phyloP scores from a whole-genome alignment of 768 basidiomycete species.

The Phylloporus sp. region DNA sequence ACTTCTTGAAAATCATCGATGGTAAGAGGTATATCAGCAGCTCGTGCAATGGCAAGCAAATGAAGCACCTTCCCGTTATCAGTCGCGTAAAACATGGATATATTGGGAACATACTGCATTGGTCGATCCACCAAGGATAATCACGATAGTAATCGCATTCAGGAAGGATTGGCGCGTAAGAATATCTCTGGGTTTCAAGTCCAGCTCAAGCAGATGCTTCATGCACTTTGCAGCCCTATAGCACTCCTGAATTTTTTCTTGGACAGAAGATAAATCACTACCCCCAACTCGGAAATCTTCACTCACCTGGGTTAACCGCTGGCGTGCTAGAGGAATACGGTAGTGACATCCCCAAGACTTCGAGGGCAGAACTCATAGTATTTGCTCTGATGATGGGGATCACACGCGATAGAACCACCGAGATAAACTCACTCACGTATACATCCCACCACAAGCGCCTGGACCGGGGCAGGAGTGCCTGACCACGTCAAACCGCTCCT shows the following conservation, averaged over 20 bases:
- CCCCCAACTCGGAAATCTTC: not conserved
- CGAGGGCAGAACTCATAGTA: slow-evolving; percentile 82
- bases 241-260: slow-evolving; percentile 82
- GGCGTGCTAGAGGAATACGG: slow-evolving; percentile 76
- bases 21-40: slow-evolving; percentile 65
- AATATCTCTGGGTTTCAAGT: slow-evolving; percentile 80
- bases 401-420: not conserved
- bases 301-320: slow-evolving; percentile 60
- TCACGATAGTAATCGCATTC: slow-evolving; percentile 79
- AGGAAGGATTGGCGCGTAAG: slow-evolving; percentile 67
- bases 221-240: slow-evolving; percentile 72
- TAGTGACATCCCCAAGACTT: slow-evolving; percentile 80
- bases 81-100: slow-evolving; percentile 1
- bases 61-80: slow-evolving; percentile 59
- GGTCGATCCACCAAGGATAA: slow-evolving; percentile 80
- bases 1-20: slow-evolving; percentile 87
- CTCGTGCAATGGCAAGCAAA: slow-evolving; percentile 78
- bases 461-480: slow-evolving; percentile 81
- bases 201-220: slow-evolving; percentile 65
- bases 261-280: not conserved
- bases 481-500: slow-evolving; percentile 79
- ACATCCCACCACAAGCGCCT: slow-evolving; percentile 88
- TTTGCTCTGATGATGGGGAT: slow-evolving; percentile 51
- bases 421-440: slow-evolving; percentile 46
- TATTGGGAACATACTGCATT: slow-evolving; percentile 58